Evolutionary conservation across 2,329 filamentous ascomycete species (phyloP).

Genomic region (Cladosporium austrohemisphaericum): DNA sequence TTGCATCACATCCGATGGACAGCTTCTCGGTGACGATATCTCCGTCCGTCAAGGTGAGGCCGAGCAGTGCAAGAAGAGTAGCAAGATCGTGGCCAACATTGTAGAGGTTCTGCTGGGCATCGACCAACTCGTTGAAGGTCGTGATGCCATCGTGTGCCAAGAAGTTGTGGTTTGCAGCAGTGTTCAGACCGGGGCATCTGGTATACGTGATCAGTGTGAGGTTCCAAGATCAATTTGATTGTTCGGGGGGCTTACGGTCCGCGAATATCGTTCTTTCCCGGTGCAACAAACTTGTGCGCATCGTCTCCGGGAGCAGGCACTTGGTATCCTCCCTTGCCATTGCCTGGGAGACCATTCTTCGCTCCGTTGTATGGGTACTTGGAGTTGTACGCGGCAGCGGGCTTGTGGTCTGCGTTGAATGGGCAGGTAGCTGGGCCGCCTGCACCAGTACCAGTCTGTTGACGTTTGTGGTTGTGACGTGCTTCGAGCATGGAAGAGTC

Average conservation of each 20-base stretch:
- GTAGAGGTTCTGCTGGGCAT: constrained; percentile 46
- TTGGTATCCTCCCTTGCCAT: constrained; percentile 40
- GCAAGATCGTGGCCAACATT: constrained; percentile 44
- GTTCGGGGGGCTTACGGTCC: constrained; percentile 27
- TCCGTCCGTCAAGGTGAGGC: constrained; percentile 39
- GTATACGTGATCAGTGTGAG: too few relatives aligned
- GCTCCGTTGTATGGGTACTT: constrained; percentile 44
- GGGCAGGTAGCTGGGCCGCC: constrained; percentile 34
- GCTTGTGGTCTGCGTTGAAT: constrained; percentile 38
- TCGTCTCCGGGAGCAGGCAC: constrained; percentile 43
- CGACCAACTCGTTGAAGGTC: constrained; percentile 43
- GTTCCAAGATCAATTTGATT: constrained; percentile 19
- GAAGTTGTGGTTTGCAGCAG: constrained; percentile 44
- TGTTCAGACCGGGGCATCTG: constrained; percentile 42
- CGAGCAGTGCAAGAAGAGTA: constrained; percentile 38
- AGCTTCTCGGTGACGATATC: constrained; percentile 42
- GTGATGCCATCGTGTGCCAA: constrained; percentile 42
- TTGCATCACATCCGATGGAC: constrained; percentile 46
- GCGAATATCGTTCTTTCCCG: constrained; percentile 38
- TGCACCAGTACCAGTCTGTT: constrained; percentile 30
- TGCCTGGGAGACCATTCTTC: constrained; percentile 41
- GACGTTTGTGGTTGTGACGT: constrained; percentile 24
- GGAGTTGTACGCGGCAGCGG: constrained; percentile 34
- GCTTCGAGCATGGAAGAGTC: constrained; percentile 32
- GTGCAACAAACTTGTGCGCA: constrained; percentile 37